Conservation (phyloP, 2,329 filamentous ascomycete species). For the Tolypocladium inflatum region DNA sequence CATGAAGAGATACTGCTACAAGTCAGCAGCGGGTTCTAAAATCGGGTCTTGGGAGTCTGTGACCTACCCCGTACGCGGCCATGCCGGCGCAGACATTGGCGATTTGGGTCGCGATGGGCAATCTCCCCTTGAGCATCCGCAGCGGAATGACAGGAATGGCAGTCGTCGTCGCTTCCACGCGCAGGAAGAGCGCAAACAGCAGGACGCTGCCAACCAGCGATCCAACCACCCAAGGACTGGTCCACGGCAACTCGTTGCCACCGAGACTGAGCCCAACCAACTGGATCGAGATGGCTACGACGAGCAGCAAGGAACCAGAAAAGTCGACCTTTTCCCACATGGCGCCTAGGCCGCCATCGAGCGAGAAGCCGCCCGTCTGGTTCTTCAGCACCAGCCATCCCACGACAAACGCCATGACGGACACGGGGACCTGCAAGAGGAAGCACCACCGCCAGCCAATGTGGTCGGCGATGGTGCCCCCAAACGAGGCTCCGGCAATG, state of each 20-base stretch:
- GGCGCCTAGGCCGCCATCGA: slow-evolving; percentile 20
- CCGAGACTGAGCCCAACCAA: slow-evolving; percentile 45
- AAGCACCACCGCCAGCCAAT: slow-evolving; percentile 64
- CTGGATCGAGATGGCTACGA: slow-evolving; percentile 48
- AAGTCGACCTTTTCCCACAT: slow-evolving; percentile 50
- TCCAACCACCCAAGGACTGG: slow-evolving; percentile 34
- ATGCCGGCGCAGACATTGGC: slow-evolving; percentile 52
- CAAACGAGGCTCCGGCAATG: slow-evolving; percentile 53
- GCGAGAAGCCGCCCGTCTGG: slow-evolving; percentile 20
- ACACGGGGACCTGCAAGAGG: slow-evolving; percentile 51
- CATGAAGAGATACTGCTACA: slow-evolving; percentile 52
- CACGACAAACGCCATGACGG: slow-evolving; percentile 40
- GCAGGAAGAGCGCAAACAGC: slow-evolving; percentile 34
- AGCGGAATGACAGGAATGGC: slow-evolving; percentile 46
- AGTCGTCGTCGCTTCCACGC: slow-evolving; percentile 36
- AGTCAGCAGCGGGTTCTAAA: slow-evolving; percentile 2
- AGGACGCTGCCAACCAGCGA: slow-evolving; percentile 32
- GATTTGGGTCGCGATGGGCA: slow-evolving; percentile 45
- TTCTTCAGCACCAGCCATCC: slow-evolving; percentile 44
- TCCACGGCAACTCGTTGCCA: slow-evolving; percentile 46
- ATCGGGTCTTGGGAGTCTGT: background rate
- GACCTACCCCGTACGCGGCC: slow-evolving; percentile 50
- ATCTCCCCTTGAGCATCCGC: slow-evolving; percentile 43
- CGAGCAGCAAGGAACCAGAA: slow-evolving; percentile 44
- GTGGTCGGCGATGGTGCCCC: slow-evolving; percentile 52